Evolutionary conservation across 1,139 yeast species (phyloP), one percentile per base, ranked within the genome.

Genomic region (Starmera stellimalicola): DNA sequence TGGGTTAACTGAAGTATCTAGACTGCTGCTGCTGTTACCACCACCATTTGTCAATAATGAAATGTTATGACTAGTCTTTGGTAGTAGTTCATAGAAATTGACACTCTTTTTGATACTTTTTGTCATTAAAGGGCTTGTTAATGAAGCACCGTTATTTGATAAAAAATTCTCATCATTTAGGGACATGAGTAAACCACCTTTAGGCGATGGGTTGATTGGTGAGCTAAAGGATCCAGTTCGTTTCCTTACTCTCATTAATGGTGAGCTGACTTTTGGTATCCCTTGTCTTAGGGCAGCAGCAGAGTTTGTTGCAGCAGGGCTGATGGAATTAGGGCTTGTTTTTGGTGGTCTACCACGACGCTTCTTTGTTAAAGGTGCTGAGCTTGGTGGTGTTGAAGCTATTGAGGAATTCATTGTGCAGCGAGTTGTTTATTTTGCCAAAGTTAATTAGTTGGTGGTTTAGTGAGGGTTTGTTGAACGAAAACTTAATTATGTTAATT

Each of bases 291-390:
- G 17, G 9, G 45, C 49, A 17, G 52, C 48, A 3, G 53, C 53
- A 1, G 53, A 49, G 9, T 41, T 31, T 33, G 34, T 33, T 11
- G 48, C 51, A 25, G 52, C 52, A 16, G 48, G 44, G 18, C 44
- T 39, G 6, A 39, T 38, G 12, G 12, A 22, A 2, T 33, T 29
- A 7, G 37, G 37, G n/a, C 34, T 37, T 0, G 33, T 20, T 32
- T 40, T 48, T 12, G 52, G 37, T 8, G 51, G 51, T 41, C 53
- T 47, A 4, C 53, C 53, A 37, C 51, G 48, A 22, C 51, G 50
- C 14, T 50, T 48, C 31, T 45, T 49, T n/a, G n/a, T n/a, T n/a
- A n/a, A n/a, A n/a, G n/a, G n/a, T n/a, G n/a, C n/a, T n/a, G n/a
- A n/a, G n/a, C n/a, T n/a, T 12, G 50, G 45, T 3, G 49, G 39